phyloP scores from a whole-genome alignment of 768 basidiomycete genomes.

The Boletus rubroflammeus region DNA sequence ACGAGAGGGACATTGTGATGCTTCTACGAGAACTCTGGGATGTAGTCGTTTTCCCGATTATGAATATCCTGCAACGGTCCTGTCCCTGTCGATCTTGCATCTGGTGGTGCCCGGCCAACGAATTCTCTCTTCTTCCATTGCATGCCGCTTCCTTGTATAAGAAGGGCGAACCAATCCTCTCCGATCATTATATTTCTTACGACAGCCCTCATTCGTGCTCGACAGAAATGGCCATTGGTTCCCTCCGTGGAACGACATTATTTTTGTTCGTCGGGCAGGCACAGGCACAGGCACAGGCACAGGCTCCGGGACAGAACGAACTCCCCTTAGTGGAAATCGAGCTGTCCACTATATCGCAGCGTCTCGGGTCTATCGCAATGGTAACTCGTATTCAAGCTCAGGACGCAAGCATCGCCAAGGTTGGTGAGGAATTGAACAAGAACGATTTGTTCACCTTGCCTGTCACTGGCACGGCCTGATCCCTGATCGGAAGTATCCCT shows the following conservation, averaged over 20 bases:
- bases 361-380: not conserved
- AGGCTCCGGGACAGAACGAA: not conserved
- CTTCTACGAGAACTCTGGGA: not conserved
- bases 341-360: not conserved
- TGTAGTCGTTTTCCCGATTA: not conserved
- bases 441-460: not conserved
- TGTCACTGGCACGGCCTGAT: too few relatives aligned
- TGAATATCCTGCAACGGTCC: not conserved
- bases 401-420: not conserved
- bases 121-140: not conserved
- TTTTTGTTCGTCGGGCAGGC: not conserved
- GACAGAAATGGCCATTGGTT: not conserved
- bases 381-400: not conserved
- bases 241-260: not conserved
- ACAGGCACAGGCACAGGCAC: too few relatives aligned
- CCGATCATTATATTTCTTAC: too few relatives aligned
- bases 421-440: not conserved
- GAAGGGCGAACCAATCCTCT: too few relatives aligned
- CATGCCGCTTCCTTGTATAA: too few relatives aligned
- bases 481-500: not conserved
- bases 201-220: not conserved
- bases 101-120: not conserved
- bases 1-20: not conserved
- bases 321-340: not conserved
- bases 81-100: too few relatives aligned